Percentiles rank a stretch among this genome's conserved stretches.
Evolutionary conservation across 2,329 filamentous ascomycete genomes (phyloP).

Genomic region (Blastomyces gilchristii): DNA sequence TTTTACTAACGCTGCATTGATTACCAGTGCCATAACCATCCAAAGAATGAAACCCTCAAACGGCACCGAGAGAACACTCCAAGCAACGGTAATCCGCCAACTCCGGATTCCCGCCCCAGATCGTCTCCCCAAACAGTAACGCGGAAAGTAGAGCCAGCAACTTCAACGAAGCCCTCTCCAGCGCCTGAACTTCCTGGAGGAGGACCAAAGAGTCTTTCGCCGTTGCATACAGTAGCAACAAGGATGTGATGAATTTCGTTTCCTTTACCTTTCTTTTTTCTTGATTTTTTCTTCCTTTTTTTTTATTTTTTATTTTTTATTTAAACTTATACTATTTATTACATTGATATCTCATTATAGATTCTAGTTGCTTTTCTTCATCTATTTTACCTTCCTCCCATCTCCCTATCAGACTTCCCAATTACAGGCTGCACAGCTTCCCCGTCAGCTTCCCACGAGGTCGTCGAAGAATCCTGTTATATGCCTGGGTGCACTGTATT

Average conservation of each 20-base stretch:
- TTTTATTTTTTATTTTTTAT: not conserved
- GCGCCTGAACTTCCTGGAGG: not conserved
- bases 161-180: not conserved
- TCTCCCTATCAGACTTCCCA: not conserved
- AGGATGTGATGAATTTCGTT: conserved; percentile 6
- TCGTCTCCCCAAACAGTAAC: not conserved
- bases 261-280: not conserved
- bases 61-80: conserved; percentile 54
- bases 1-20: conserved; percentile 11
- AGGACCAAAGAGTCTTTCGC: conserved; percentile 9
- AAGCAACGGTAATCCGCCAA: conserved; percentile 33
- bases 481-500: not conserved
- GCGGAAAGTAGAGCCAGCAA: not conserved
- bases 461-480: not conserved
- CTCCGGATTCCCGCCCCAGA: conserved; percentile 7
- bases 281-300: not conserved
- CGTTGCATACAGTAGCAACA: conserved; percentile 8
- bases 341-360: not conserved
- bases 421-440: not conserved
- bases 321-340: not conserved
- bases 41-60: conserved; percentile 60
- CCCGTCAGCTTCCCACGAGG: not conserved
- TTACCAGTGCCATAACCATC: conserved; percentile 57
- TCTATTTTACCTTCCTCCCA: not conserved
- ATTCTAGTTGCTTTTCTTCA: not conserved